phyloP scores from a whole-genome alignment of 169 alveolate species.

The Eimeria acervulina region DNA sequence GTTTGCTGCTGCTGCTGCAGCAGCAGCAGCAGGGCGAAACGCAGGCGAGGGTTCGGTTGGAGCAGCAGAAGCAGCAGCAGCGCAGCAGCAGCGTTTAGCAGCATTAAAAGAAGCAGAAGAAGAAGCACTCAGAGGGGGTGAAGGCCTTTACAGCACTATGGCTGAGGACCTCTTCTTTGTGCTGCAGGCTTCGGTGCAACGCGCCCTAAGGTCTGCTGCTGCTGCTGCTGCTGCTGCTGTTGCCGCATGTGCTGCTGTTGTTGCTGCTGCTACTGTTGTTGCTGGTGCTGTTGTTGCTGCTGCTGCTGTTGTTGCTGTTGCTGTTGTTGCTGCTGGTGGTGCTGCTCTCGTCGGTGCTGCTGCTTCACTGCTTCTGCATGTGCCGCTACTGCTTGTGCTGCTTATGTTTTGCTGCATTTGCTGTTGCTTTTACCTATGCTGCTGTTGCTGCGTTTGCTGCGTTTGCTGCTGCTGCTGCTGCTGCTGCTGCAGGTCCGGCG shows the following conservation, averaged over 20 bases:
- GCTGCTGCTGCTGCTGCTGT: too few species aligned
- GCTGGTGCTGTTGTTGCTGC: not conserved
- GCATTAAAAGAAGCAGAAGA: not conserved
- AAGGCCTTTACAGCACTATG: conserved; percentile 20
- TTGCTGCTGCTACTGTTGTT: not conserved
- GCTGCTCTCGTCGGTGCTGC: not conserved
- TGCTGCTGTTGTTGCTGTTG: conserved; percentile 11
- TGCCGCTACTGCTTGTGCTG: not conserved
- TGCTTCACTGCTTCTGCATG: not conserved
- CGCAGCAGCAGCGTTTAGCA: not conserved
- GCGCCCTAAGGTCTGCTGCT: too few species aligned
- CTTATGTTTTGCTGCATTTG: too few species aligned
- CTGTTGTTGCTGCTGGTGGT: not conserved
- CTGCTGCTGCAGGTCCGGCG: conserved; percentile 43
- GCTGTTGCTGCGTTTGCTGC: too few species aligned
- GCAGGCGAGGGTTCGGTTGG: not conserved
- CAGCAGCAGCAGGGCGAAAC: not conserved
- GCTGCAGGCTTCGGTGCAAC: conserved; percentile 14
- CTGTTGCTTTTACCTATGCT: too few species aligned
- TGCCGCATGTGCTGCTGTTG: too few species aligned
- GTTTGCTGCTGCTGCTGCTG: conserved; percentile 12
- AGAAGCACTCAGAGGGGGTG: not conserved
- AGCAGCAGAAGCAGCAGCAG: too few species aligned
- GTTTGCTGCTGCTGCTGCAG: conserved; percentile 20
- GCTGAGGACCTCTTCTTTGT: conserved; percentile 25